Evolutionary conservation across 306 rosid genomes (phyloP), one percentile per base, ranked within the genome.

Genomic region (Citrullus mucosospermus): DNA sequence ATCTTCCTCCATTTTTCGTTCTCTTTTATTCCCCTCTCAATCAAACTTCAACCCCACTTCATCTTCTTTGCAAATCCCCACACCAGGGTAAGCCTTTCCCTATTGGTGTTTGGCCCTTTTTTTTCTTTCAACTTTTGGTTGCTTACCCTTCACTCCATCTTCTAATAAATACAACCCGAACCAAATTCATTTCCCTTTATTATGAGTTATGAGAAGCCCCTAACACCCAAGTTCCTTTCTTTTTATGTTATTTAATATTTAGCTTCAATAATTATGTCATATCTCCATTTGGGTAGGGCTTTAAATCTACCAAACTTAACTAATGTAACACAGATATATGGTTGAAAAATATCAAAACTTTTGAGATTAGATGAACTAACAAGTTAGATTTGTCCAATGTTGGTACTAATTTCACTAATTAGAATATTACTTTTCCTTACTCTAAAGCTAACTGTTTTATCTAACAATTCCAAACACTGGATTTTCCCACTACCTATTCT

Each of bases 341-440:
- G 46, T 50, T 8, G 18, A 73, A 54, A 84, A 84, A 79, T 13
- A 58, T 79, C 81, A 71, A 75, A 72, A 68, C 70, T 74, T 81
- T 81, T 81, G 80, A 88, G 65, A 77, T 78, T 57, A 80, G 78
- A 78, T 79, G 80, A 75, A 75, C 41, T 77, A 84, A 73, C 83
- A 81, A 61, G 66, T 69, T 32, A 34, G 76, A 82, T 78, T 22
- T 81, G 79, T 81, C 79, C 5, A 56, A 66, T 67, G 80, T 81
- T 86, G 80, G 82, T 83, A 84, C 60, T 84, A 78, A 74, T 58
- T 80, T 71, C 73, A 78, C 82, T 82, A 83, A 72, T 80, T 75
- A 83, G 86, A 75, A 79, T 67, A 76, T 83, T 84, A 53, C n/a
- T 73, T 71, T 84, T 78, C 70, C 84, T 82, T 60, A 25, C 62